Conservation (phyloP, 257 asterid genomes). For the Cynanchum wilfordii region DNA sequence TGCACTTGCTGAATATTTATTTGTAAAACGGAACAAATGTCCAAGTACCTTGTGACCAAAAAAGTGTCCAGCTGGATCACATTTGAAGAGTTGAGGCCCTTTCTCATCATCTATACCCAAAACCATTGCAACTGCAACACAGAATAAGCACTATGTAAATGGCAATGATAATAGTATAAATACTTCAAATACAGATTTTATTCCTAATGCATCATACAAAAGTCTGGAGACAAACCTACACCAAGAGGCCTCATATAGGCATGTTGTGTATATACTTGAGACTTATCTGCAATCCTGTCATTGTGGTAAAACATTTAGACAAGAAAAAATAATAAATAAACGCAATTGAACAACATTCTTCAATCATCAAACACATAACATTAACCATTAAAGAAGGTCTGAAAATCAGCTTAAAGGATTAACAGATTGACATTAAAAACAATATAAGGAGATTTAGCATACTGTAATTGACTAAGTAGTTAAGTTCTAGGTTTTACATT, state of each 20-base stretch:
- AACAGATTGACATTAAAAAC: background rate
- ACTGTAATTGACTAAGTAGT: background rate
- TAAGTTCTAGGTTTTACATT: background rate
- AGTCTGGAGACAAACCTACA: slow-evolving; percentile 58
- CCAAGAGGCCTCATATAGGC: slow-evolving; percentile 99
- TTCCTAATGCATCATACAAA: background rate
- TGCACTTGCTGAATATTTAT: no score
- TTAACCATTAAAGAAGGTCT: background rate
- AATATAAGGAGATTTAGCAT: background rate
- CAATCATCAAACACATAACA: background rate
- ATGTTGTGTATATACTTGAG: slow-evolving; percentile 98
- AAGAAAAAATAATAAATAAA: background rate
- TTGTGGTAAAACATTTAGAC: slow-evolving; percentile 4
- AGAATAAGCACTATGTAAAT: slow-evolving; percentile 6
- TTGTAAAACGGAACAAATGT: background rate
- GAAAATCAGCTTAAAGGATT: background rate
- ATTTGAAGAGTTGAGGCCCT: slow-evolving; percentile 97
- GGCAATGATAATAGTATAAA: slow-evolving; percentile 6
- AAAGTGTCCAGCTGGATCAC: slow-evolving; percentile 99
- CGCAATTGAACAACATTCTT: background rate
- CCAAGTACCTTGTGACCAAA: slow-evolving; percentile 88
- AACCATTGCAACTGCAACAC: slow-evolving; percentile 75
- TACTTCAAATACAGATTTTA: slow-evolving; percentile 1
- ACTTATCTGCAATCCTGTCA: slow-evolving; percentile 97
- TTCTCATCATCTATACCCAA: slow-evolving; percentile 92